Evolutionary conservation across 768 basidiomycete species (phyloP).

Genomic region (Infundibulicybe gibba): DNA sequence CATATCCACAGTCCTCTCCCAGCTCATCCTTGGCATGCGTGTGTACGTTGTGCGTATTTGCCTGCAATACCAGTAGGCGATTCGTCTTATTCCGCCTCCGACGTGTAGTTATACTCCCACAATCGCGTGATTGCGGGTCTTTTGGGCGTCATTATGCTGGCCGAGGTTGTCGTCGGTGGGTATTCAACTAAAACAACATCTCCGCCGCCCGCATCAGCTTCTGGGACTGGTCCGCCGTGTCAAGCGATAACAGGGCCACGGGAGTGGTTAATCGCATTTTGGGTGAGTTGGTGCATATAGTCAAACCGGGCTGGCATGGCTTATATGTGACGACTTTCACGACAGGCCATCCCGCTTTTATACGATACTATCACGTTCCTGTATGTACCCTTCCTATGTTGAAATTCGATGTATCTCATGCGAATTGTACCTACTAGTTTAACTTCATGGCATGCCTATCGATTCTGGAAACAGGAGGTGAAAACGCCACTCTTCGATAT

Average conservation of each 20-base stretch:
- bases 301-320: too few species aligned
- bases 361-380: too few species aligned
- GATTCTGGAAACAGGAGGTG: too few species aligned
- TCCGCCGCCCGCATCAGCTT: background rate
- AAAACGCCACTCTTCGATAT: too few species aligned
- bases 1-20: constrained; percentile 14
- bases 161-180: constrained; percentile 8
- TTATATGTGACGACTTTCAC: too few species aligned
- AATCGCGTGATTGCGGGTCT: constrained; percentile 7
- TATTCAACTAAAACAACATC: constrained; percentile 2
- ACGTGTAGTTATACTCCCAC: background rate
- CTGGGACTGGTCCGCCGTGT: constrained; percentile 9
- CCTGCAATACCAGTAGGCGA: too few species aligned
- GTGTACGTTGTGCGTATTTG: constrained; percentile 11
- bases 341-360: too few species aligned
- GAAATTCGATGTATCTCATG: too few species aligned
- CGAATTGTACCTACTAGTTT: constrained; percentile 1
- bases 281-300: constrained; percentile 6
- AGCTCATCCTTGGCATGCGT: constrained; percentile 14
- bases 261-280: constrained; percentile 14
- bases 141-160: constrained; percentile 4
- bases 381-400: too few species aligned
- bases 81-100: too few species aligned
- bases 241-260: constrained; percentile 9
- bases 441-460: too few species aligned